Base-by-base conservation (phyloP, 2,329 filamentous ascomycete species). In the Aphanoascus verrucosus region DNA sequence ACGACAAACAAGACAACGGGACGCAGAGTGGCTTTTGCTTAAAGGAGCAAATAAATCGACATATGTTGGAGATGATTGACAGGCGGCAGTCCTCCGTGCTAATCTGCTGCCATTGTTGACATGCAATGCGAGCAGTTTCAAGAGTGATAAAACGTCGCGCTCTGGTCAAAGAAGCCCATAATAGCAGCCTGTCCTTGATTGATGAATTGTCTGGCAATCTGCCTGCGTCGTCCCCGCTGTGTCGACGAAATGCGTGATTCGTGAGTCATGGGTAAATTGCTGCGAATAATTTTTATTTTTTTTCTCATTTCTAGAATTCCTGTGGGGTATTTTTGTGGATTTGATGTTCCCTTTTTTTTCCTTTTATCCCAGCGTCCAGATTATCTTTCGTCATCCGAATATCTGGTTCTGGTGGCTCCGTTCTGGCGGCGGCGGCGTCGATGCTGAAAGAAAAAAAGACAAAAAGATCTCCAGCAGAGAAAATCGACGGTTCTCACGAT, bases 371-470 rank as follows among this genome's bases (percentile, higher is more conserved):
- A 28, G 23, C 23, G 7, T 43, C 35, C 7, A 31, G 46, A 40
- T 40, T 20, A 23, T 17, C 15, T 48, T 48, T 48, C 44, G 31
- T 38, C 45, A 48, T 48, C 34, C 15, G 23, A 28, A 28, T 28
- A 28, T 48, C n/a, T 48, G 45, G 45, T 38, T 48, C 45, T 48
- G 45, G 45, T 48, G 32, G 45, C 34, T 32, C 44, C 44, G 44
- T 17, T 9, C 44, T 37, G 28, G 31, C 41, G 44, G 44, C 28
- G 44, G 44, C 44, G 44, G 44, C 44, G 44, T 23, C 28, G 43
- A 17, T 6, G 42, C 17, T 20, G 20, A 31, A 47, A 35, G n/a
- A 12, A 28, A 47, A 12, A 35, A 11, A 47, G 35, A 20, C 35
- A 47, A 12, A 37, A 37, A 37, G 9, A 12, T 37, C 9, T 17